Evolutionary conservation across 148 eudicot species (phyloP).

Genomic region (Agrostemma githago): DNA sequence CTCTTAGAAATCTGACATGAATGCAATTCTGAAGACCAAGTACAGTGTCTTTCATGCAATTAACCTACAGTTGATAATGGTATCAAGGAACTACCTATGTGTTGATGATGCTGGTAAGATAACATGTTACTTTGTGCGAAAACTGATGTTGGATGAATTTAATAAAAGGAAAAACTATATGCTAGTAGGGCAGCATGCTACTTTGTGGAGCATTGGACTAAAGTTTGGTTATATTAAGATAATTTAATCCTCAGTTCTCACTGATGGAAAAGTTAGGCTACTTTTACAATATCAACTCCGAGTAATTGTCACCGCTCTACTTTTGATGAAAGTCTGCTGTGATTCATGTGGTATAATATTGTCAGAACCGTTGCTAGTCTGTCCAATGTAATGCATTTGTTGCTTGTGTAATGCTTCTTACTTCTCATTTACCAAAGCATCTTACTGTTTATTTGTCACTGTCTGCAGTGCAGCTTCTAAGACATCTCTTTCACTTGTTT

Average conservation of each 20-base stretch:
- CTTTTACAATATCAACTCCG: neutral
- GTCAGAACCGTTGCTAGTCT: neutral
- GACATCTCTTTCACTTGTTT: neutral
- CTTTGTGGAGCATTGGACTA: neutral
- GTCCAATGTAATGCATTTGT: neutral
- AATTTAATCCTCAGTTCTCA: neutral
- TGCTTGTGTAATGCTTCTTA: neutral
- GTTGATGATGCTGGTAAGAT: neutral
- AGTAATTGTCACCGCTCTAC: neutral
- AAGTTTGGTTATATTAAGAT: neutral
- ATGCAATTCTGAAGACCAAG: neutral
- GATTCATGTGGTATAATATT: neutral
- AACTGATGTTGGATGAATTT: neutral
- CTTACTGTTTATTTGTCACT: neutral
- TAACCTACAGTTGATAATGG: neutral
- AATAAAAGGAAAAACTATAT: neutral
- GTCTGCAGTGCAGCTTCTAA: slow-evolving; percentile 12
- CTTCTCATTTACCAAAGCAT: neutral
- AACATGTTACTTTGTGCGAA: neutral
- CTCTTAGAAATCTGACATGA: neutral
- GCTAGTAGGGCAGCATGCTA: neutral
- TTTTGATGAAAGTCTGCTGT: neutral
- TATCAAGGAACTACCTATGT: neutral
- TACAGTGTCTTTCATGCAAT: neutral
- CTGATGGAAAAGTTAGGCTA: neutral